phyloP scores from a whole-genome alignment of 805 yeast genomes.

The Komagataella phaffii region DNA sequence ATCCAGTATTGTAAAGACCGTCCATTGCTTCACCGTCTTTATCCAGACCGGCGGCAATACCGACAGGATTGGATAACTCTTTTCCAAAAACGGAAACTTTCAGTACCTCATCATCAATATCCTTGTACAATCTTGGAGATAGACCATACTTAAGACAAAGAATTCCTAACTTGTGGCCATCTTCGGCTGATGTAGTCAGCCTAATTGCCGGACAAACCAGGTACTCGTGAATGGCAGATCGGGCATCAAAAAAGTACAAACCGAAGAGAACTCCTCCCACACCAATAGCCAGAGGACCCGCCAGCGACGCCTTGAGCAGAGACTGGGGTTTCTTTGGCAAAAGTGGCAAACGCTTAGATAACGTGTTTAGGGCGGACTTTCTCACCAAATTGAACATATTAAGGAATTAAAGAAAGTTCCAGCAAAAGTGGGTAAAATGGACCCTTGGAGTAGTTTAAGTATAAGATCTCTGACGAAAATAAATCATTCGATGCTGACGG shows the following conservation, averaged over 20 bases:
- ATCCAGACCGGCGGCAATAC: conserved; percentile 93
- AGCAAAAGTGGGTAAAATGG: neutral
- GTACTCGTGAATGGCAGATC: conserved; percentile 76
- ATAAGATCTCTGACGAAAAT: neutral
- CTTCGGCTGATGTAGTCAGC: conserved; percentile 64
- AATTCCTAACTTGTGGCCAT: conserved; percentile 71
- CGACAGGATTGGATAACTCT: conserved; percentile 61
- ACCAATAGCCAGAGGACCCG: conserved; percentile 10
- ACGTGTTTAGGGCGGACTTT: neutral
- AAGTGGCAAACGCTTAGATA: neutral
- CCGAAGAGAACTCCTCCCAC: conserved; percentile 23
- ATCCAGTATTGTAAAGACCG: conserved; percentile 62
- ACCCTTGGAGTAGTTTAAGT: neutral
- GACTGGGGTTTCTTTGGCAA: neutral
- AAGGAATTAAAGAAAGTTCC: neutral
- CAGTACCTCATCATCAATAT: conserved; percentile 35
- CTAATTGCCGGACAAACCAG: conserved; percentile 69
- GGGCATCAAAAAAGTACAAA: conserved; percentile 54
- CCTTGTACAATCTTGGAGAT: conserved; percentile 45
- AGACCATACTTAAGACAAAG: conserved; percentile 55
- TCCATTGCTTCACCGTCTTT: conserved; percentile 90
- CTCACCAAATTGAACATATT: neutral
- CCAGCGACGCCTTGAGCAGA: neutral
- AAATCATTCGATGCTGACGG: neutral
- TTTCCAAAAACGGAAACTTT: conserved; percentile 55